These are phyloP conservation scores for Candida parachauliodes DNA, from an alignment of 805 yeast species.

Conservation along the genomic window DNA sequence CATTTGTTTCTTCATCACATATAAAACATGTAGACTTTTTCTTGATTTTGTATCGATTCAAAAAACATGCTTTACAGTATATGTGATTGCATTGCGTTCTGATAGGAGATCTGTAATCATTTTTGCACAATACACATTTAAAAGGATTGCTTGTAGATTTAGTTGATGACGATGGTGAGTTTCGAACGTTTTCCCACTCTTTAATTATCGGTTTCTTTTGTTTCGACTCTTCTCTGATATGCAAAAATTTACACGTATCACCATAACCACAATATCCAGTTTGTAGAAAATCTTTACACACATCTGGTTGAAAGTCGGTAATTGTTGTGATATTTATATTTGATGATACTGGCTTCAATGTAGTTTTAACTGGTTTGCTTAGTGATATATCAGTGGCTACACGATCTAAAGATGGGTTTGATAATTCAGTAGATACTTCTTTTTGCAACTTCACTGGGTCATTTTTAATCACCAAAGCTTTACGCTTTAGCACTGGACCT, in stretches of 20 bases:
- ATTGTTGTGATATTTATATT: constrained; percentile 61
- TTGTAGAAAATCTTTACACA: constrained; percentile 86
- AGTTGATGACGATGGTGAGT: background rate
- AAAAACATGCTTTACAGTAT: constrained; percentile 62
- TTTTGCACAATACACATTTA: constrained; percentile 59
- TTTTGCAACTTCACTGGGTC: background rate
- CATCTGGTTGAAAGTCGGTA: constrained; percentile 87
- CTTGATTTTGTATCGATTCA: constrained; percentile 38
- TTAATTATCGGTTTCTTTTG: constrained; percentile 61
- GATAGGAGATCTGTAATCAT: constrained; percentile 53
- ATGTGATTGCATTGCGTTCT: constrained; percentile 60
- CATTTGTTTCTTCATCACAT: constrained; percentile 60
- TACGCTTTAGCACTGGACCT: background rate
- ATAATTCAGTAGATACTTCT: background rate
- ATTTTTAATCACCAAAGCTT: background rate
- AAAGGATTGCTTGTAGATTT: constrained; percentile 41
- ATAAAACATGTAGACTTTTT: constrained; percentile 47
- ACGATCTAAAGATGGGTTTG: background rate
- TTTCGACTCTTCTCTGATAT: constrained; percentile 79
- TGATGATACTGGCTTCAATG: constrained; percentile 27
- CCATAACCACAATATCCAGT: constrained; percentile 98
- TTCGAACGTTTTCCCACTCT: constrained; percentile 54
- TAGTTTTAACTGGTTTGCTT: constrained; percentile 6
- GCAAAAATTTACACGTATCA: constrained; percentile 92
- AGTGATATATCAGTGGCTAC: constrained; percentile 1